Evolutionary conservation across 169 alveolate genomes (phyloP).

Genomic region (Eimeria maxima): DNA sequence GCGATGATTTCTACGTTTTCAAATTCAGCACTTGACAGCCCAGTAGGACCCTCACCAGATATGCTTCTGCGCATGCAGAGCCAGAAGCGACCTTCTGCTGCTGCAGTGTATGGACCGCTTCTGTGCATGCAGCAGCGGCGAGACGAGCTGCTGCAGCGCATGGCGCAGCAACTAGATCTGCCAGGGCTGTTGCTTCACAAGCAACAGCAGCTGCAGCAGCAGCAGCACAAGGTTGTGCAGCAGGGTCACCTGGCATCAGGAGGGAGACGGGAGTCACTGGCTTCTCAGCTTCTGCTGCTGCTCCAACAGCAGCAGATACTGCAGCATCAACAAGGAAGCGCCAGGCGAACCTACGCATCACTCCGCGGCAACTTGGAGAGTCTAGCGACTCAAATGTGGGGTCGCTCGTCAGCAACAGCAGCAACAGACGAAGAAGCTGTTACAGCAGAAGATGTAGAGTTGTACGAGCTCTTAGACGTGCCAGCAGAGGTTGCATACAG

Average conservation of each 20-base stretch:
- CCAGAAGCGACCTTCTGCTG: slow-evolving; percentile 37
- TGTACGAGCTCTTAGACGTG: not conserved
- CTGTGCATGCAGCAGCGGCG: slow-evolving; percentile 59
- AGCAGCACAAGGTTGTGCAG: slow-evolving; percentile 39
- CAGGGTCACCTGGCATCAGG: slow-evolving; percentile 16
- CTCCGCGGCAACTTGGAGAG: slow-evolving; percentile 25
- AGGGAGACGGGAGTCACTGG: not conserved
- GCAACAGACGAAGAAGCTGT: not conserved
- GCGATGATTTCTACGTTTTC: slow-evolving; percentile 15
- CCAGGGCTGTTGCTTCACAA: slow-evolving; percentile 41
- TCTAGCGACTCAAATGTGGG: slow-evolving; percentile 30
- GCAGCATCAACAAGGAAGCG: slow-evolving; percentile 29
- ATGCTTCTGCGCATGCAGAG: slow-evolving; percentile 46
- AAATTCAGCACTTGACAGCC: slow-evolving; percentile 12
- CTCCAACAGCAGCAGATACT: slow-evolving; percentile 53
- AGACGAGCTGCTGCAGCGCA: slow-evolving; percentile 61
- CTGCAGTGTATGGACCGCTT: slow-evolving; percentile 49
- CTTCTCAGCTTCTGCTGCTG: slow-evolving; percentile 22
- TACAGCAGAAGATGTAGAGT: slow-evolving; percentile 11
- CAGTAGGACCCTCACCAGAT: slow-evolving; percentile 48
- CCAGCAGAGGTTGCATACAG: slow-evolving; percentile 4
- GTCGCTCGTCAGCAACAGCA: slow-evolving; percentile 45
- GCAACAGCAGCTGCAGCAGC: slow-evolving; percentile 73
- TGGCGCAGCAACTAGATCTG: slow-evolving; percentile 47
- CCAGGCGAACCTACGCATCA: slow-evolving; percentile 5